These are phyloP conservation scores for Diplodia corticola DNA, from an alignment of 2,329 filamentous ascomycete genomes.

Conservation along the genomic window DNA sequence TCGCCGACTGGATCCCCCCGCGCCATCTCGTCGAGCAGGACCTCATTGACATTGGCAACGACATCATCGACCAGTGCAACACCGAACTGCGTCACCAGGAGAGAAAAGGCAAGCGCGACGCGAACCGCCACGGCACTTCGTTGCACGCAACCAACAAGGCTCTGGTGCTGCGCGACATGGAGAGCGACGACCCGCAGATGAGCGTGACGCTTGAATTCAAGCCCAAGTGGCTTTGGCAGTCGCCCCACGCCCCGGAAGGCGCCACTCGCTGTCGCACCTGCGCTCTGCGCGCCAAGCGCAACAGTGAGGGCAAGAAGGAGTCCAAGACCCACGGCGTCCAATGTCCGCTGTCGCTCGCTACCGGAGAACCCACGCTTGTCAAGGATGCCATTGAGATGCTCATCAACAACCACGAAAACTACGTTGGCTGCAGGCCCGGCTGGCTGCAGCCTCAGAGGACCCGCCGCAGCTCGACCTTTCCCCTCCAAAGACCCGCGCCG, in stretches of 20 bases:
- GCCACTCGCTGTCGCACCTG: conserved; percentile 49
- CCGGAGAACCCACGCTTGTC: conserved; percentile 29
- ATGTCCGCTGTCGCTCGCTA: conserved; percentile 46
- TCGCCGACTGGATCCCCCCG: conserved; percentile 16
- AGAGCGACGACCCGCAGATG: conserved; percentile 18
- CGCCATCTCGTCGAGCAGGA: conserved; percentile 21
- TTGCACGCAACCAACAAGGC: conserved; percentile 11
- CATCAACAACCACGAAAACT: conserved; percentile 19
- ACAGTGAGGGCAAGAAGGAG: conserved; percentile 26
- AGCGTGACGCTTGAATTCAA: conserved; percentile 43
- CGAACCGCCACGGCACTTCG: conserved; percentile 5
- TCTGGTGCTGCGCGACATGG: conserved; percentile 19
- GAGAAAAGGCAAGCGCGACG: not conserved
- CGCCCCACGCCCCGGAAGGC: conserved; percentile 42
- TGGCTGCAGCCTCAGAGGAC: conserved; percentile 6
- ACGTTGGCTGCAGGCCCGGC: conserved; percentile 17
- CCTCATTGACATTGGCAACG: conserved; percentile 9
- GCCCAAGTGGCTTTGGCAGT: conserved; percentile 52
- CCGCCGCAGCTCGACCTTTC: conserved; percentile 8
- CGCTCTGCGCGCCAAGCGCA: conserved; percentile 43
- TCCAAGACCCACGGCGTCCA: conserved; percentile 28
- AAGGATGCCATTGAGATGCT: conserved; percentile 19
- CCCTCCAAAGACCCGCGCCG: not conserved
- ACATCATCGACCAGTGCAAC: conserved; percentile 19
- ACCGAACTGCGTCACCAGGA: conserved; percentile 14